Evolutionary conservation across 2,329 filamentous ascomycete genomes (phyloP), one percentile per base, ranked within the genome.

Genomic region (Aspergillus thermomutatus): DNA sequence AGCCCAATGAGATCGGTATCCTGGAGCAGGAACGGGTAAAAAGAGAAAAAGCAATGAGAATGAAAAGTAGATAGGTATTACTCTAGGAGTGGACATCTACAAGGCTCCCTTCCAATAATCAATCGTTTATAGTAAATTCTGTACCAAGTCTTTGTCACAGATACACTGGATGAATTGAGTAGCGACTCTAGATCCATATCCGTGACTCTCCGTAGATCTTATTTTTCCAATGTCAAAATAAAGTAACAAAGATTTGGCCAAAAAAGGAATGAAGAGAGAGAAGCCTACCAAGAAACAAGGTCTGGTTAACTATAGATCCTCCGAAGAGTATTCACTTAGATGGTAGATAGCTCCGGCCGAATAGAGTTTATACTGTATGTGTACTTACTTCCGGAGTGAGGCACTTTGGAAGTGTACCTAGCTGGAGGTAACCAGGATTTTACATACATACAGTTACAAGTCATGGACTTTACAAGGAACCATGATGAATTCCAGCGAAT

Each of bases 1-100:
- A 58, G 41, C 25, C 62, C 62, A 62, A 63, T 64, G 48, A 57
- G 49, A 55, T 41, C 28, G 49, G 50, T 50, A 50, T 48, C 45
- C 52, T 48, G 23, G 27, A 40, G 27, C 45, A 28, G 52, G 45
- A 47, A 26, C 11, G 43, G 28, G 6, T 41, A n/a, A 47, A 47
- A 55, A 40, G 34, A 46, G 41, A 21, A 51, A 43, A 51, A 26
- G 46, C n/a, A 25, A 26, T 1, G 28, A 48, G 53, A 19, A 49
- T 48, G n/a, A 40, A 49, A 46, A 58, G 53, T 46, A 23, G 43
- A 46, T 46, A 46, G 43, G 21, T 46, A 25, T 6, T 25, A 46
- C 11, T 45, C 19, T 19, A 17, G 41, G 7, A 3, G 14, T 17
- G 31, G 31, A 37, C 7, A 6, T 17, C 31, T 37, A 5, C 14